Conservation (phyloP, 2,329 filamentous ascomycete genomes). For the Sarocladiaceae sp. region DNA sequence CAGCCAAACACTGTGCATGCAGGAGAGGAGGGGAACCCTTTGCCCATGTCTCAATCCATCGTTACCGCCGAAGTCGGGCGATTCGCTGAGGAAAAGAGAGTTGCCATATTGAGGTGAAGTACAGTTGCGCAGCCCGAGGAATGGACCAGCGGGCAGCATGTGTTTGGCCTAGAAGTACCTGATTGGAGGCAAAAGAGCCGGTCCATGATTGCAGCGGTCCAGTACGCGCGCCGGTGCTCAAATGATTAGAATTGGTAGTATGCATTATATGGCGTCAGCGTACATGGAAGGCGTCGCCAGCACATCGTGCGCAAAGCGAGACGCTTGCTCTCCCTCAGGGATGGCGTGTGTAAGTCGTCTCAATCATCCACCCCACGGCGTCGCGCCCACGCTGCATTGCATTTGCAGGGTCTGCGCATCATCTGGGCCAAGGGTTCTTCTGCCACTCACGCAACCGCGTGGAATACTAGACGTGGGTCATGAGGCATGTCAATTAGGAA, state of each 20-base stretch:
- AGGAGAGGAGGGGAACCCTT: too few relatives aligned
- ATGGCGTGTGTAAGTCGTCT: slow-evolving; percentile 1
- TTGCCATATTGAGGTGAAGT: neutral
- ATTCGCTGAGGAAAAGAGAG: too few relatives aligned
- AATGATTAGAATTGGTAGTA: slow-evolving; percentile 1
- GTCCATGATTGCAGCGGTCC: neutral
- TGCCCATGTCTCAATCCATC: too few relatives aligned
- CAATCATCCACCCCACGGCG: neutral
- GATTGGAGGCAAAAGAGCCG: neutral
- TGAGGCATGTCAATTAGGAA: neutral
- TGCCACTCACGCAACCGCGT: neutral
- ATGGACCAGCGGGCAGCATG: too few relatives aligned
- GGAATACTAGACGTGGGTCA: too few relatives aligned
- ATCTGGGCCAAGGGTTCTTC: slow-evolving; percentile 3
- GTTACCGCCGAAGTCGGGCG: neutral
- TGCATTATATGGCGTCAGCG: slow-evolving; percentile 7
- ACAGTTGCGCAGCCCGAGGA: neutral
- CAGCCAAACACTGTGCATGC: neutral
- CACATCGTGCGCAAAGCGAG: slow-evolving; percentile 3
- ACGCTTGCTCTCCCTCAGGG: neutral
- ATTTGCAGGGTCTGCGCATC: slow-evolving; percentile 10
- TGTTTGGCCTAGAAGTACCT: too few relatives aligned
- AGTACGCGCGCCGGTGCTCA: neutral
- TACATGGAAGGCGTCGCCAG: slow-evolving; percentile 9
- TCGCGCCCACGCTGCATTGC: slow-evolving; percentile 2